Percentiles rank a stretch among this genome's conserved stretches.
Conservation (phyloP, 768 basidiomycete species). For the Termitomyces sp. region DNA sequence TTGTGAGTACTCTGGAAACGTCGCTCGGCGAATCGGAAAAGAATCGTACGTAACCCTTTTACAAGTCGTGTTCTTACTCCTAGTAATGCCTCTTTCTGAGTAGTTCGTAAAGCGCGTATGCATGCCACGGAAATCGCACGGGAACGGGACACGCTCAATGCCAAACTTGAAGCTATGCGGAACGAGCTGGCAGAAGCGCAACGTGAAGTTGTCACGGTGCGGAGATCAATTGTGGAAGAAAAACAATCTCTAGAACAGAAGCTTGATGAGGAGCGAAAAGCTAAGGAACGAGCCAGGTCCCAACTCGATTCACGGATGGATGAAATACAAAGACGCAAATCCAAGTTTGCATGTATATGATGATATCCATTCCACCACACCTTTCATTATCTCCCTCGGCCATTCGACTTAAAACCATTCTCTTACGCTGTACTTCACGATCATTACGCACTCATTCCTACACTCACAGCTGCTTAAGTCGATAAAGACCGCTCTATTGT, state of each 20-base stretch:
- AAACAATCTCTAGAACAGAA: constrained; percentile 81
- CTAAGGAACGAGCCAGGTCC: constrained; percentile 83
- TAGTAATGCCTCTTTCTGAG: constrained; percentile 3
- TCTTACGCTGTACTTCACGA: constrained; percentile 19
- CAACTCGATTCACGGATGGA: constrained; percentile 88
- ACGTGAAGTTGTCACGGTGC: constrained; percentile 71
- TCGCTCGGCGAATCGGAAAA: constrained; percentile 91
- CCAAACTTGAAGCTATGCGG: constrained; percentile 61
- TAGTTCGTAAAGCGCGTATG: constrained; percentile 91
- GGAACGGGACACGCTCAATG: constrained; percentile 72
- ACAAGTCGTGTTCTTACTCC: background rate
- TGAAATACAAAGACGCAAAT: constrained; percentile 79
- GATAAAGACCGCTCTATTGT: constrained; percentile 30
- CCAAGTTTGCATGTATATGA: constrained; percentile 88
- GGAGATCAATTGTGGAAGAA: constrained; percentile 80
- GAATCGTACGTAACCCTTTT: constrained; percentile 57
- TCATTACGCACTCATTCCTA: constrained; percentile 16
- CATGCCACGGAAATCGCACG: constrained; percentile 86
- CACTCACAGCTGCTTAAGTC: constrained; percentile 22
- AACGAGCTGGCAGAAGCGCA: constrained; percentile 73
- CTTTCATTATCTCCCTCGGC: constrained; percentile 12
- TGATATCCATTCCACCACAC: constrained; percentile 10
- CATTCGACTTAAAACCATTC: constrained; percentile 11
- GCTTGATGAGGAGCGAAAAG: constrained; percentile 80
- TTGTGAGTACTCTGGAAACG: constrained; percentile 77